phyloP scores from a whole-genome alignment of 106 monocot species.

The Acorus calamus region DNA sequence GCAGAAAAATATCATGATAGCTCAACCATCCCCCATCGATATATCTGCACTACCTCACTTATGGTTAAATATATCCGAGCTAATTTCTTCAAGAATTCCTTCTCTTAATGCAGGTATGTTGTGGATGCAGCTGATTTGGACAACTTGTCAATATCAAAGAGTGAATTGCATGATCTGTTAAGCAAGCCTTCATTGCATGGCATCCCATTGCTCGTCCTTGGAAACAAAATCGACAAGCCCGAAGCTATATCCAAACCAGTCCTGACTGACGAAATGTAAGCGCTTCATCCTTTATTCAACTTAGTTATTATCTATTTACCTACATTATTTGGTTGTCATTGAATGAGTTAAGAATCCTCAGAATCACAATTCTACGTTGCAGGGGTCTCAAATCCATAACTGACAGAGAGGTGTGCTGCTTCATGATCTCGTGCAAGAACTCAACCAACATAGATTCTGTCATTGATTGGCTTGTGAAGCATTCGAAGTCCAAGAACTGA shows the following conservation, averaged over 20 bases:
- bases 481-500: conserved; percentile 80
- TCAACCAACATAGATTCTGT: conserved; percentile 82
- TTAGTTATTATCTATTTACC: too few relatives aligned
- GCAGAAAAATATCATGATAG: too few relatives aligned
- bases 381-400: conserved; percentile 66
- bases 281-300: neutral
- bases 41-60: too few relatives aligned
- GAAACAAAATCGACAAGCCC: conserved; percentile 87
- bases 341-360: too few relatives aligned
- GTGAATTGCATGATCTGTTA: conserved; percentile 82
- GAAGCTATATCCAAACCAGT: conserved; percentile 57
- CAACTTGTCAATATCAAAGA: conserved; percentile 67
- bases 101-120: conserved; percentile 56
- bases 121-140: conserved; percentile 89
- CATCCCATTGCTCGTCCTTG: conserved; percentile 84
- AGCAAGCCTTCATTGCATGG: conserved; percentile 83
- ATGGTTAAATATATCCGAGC: neutral
- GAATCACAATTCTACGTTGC: conserved; percentile 1
- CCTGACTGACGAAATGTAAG: conserved; percentile 69
- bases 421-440: conserved; percentile 98
- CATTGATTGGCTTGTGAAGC: conserved; percentile 95
- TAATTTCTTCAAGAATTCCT: neutral
- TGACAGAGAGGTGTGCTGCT: conserved; percentile 80
- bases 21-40: too few relatives aligned
- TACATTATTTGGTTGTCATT: too few relatives aligned